Percentiles rank a stretch among this genome's conserved stretches.
Conservation (phyloP, 495 filamentous ascomycete species). For the Tuber aestivum region DNA sequence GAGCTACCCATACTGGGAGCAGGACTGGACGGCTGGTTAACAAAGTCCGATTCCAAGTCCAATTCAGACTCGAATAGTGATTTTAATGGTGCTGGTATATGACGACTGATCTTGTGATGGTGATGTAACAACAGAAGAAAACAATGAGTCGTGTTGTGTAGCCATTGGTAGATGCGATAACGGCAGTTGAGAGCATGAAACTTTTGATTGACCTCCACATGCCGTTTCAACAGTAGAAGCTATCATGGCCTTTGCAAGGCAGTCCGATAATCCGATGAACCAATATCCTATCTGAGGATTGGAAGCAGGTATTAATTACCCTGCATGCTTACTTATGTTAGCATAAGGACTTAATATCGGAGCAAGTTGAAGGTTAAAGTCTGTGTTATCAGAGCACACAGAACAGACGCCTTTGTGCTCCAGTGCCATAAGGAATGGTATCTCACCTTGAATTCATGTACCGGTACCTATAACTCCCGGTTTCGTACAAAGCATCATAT, state of each 20-base stretch:
- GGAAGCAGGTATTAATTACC: neutral
- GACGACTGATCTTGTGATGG: neutral
- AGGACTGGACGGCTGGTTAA: neutral
- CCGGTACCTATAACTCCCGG: neutral
- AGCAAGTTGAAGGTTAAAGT: neutral
- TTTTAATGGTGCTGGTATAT: neutral
- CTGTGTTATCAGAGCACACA: neutral
- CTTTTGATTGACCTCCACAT: slow-evolving; percentile 4
- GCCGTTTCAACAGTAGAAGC: neutral
- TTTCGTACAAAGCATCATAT: neutral
- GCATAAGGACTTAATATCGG: neutral
- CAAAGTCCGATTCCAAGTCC: slow-evolving; percentile 3
- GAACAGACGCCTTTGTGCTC: neutral
- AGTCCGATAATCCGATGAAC: neutral
- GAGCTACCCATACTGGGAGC: neutral
- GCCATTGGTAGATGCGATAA: neutral
- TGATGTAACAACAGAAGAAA: neutral
- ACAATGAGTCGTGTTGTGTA: neutral
- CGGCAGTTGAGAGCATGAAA: neutral
- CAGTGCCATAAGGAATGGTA: neutral
- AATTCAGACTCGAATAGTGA: neutral
- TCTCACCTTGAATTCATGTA: neutral
- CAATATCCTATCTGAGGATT: neutral
- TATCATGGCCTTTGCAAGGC: neutral
- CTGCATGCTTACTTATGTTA: neutral